Conservation (phyloP, 768 basidiomycete genomes). For the Chlorophyllum brunneum region DNA sequence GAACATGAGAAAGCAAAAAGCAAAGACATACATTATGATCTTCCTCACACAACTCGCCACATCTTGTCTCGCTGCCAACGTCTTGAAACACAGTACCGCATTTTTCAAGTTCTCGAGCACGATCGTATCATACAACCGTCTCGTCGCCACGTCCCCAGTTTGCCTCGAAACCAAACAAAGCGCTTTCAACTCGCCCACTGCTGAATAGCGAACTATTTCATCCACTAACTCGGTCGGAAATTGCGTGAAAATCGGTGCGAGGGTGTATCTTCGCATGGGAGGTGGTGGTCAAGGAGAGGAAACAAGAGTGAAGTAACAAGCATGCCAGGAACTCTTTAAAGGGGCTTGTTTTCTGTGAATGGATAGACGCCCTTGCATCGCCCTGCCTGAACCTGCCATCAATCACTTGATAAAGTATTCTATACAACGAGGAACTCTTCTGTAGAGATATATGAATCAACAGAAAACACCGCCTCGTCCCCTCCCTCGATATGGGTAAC, state of each 20-base stretch:
- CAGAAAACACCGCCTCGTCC: slow-evolving; percentile 40
- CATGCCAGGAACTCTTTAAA: neutral
- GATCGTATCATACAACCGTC: slow-evolving; percentile 16
- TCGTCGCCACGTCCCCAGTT: slow-evolving; percentile 12
- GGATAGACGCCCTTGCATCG: neutral
- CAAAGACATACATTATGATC: slow-evolving; percentile 7
- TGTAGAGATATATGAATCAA: slow-evolving; percentile 47
- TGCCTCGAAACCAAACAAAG: slow-evolving; percentile 15
- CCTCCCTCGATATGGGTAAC: slow-evolving; percentile 52
- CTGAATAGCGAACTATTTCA: slow-evolving; percentile 13
- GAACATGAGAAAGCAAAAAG: neutral
- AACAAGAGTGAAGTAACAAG: neutral
- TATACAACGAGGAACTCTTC: slow-evolving; percentile 60
- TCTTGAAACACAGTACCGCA: slow-evolving; percentile 7
- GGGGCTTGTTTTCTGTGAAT: neutral
- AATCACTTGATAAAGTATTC: slow-evolving; percentile 5
- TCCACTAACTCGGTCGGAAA: slow-evolving; percentile 17
- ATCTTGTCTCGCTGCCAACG: neutral
- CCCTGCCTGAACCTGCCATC: neutral
- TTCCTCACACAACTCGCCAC: slow-evolving; percentile 3
- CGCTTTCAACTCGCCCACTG: slow-evolving; percentile 10
- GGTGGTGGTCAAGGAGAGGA: neutral
- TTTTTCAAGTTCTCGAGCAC: slow-evolving; percentile 1
- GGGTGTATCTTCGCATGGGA: neutral
- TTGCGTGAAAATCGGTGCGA: neutral